Percentiles rank a stretch among this genome's conserved stretches.
Evolutionary conservation across 768 basidiomycete genomes (phyloP).

Genomic region (Chalciporus pseudorubinellus): DNA sequence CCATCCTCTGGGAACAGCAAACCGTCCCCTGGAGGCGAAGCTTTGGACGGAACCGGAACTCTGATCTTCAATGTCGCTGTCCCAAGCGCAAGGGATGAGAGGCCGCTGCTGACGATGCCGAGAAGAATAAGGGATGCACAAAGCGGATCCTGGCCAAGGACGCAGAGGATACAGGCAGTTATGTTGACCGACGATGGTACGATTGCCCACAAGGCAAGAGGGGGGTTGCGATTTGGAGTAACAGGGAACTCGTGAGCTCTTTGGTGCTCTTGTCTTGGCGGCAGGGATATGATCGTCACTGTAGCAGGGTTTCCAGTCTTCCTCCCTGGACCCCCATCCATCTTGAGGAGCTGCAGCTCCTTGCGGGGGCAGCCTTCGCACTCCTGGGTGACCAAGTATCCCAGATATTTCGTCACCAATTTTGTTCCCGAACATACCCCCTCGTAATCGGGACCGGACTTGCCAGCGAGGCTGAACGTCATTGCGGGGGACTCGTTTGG

Average conservation of each 20-base stretch:
- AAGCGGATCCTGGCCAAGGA: constrained; percentile 20
- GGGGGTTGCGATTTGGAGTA: constrained; percentile 3
- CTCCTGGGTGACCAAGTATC: constrained; percentile 41
- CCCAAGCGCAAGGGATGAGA: constrained; percentile 29
- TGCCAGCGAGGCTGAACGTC: constrained; percentile 30
- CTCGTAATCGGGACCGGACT: constrained; percentile 61
- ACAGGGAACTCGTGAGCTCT: not conserved
- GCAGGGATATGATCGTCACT: constrained; percentile 17
- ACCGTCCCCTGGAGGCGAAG: constrained; percentile 32
- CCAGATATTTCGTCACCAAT: constrained; percentile 53
- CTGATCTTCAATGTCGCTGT: constrained; percentile 24
- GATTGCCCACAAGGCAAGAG: constrained; percentile 14
- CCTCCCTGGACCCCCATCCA: constrained; percentile 5
- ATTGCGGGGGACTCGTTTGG: constrained; percentile 22
- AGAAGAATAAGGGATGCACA: constrained; percentile 30
- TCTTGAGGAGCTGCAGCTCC: constrained; percentile 2
- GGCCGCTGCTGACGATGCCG: constrained; percentile 31
- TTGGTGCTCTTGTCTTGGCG: constrained; percentile 2
- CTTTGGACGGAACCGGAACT: constrained; percentile 20
- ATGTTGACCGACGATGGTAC: constrained; percentile 27
- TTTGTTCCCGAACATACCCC: constrained; percentile 66
- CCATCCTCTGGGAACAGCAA: constrained; percentile 20
- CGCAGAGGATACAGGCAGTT: constrained; percentile 17
- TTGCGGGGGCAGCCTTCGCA: not conserved
- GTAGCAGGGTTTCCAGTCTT: constrained; percentile 13